Percentiles rank a stretch among this genome's conserved stretches.
Conservation (phyloP, 1,139 yeast species). For the Pichia sp. region DNA sequence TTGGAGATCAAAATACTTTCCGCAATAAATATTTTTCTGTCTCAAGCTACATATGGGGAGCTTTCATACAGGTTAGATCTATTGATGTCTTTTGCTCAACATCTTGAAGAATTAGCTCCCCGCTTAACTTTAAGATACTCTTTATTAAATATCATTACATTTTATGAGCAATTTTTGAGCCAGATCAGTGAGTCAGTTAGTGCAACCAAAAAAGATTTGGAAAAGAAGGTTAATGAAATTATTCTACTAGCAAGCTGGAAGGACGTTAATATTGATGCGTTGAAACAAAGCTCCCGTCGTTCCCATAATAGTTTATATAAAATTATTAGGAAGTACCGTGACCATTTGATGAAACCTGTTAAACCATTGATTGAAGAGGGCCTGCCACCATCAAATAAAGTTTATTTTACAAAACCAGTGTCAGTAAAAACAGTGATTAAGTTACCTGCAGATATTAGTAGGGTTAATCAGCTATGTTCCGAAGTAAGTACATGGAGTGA, state of each 20-base stretch:
- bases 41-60: constrained; percentile 76
- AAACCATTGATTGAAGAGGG: constrained; percentile 60
- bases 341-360: constrained; percentile 52
- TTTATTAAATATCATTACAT: constrained; percentile 57
- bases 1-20: constrained; percentile 46
- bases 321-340: constrained; percentile 76
- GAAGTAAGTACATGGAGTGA: constrained; percentile 19
- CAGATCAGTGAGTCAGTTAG: constrained; percentile 44
- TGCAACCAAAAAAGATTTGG: constrained; percentile 49
- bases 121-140: constrained; percentile 35
- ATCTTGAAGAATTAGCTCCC: constrained; percentile 34
- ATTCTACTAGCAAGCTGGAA: constrained; percentile 94
- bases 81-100: constrained; percentile 57
- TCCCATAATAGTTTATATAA: constrained; percentile 85
- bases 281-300: constrained; percentile 86
- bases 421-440: constrained; percentile 1
- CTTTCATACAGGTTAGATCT: constrained; percentile 54
- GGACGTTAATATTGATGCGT: constrained; percentile 89
- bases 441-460: constrained; percentile 18
- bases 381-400: constrained; percentile 31
- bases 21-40: constrained; percentile 72
- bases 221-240: constrained; percentile 78
- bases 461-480: constrained; percentile 24
- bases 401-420: constrained; percentile 2
- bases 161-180: constrained; percentile 61